A percentile compares a stretch with the other conserved stretches of the same genome.
Conservation (phyloP, 2,329 filamentous ascomycete species). For the Chrysoporthe puriensis region DNA sequence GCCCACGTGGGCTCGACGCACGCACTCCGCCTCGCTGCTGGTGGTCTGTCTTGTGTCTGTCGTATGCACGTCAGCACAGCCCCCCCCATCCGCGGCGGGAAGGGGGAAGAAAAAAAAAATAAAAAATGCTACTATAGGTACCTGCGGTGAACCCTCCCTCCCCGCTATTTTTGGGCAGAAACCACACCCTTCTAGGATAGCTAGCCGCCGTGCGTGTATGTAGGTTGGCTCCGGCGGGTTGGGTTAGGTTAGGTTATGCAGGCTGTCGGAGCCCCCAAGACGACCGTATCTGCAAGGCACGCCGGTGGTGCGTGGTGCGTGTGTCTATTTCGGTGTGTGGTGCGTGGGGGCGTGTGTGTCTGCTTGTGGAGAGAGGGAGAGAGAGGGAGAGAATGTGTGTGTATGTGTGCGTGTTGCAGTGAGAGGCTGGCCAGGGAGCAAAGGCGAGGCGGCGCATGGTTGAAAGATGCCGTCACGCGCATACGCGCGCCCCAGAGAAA, state of each 20-base stretch:
- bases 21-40: conserved; percentile 4
- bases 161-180: background rate
- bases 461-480: too few relatives aligned
- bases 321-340: background rate
- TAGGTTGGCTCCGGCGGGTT: background rate
- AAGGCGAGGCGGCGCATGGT: too few relatives aligned
- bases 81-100: conserved; percentile 13
- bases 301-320: background rate
- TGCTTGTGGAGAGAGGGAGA: too few relatives aligned
- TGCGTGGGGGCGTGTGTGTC: background rate
- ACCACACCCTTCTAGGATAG: background rate
- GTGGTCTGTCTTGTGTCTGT: background rate
- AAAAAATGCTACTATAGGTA: background rate
- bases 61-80: conserved; percentile 12
- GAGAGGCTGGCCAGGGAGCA: background rate
- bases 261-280: background rate
- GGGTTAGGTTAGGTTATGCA: background rate
- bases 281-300: background rate
- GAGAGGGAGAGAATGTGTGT: background rate
- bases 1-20: background rate
- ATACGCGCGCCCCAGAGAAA: background rate
- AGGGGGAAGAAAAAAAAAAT: too few relatives aligned
- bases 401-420: background rate
- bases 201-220: background rate
- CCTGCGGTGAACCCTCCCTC: too few relatives aligned